Conservation (phyloP, 2,329 filamentous ascomycete genomes). For the Fusarium gaditjirri region DNA sequence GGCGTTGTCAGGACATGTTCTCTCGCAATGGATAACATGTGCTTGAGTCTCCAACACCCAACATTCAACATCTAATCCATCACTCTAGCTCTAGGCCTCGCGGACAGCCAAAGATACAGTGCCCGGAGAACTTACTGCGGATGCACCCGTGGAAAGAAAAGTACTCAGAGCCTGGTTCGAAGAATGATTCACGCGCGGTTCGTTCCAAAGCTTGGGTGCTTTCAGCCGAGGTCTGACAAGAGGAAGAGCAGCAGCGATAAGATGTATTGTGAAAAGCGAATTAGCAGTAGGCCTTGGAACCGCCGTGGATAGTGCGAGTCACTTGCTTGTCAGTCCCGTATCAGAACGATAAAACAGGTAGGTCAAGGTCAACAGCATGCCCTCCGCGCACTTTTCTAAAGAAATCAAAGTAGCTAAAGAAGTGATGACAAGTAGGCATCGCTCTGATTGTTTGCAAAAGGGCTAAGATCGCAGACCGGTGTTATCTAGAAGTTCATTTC, state of each 20-base stretch:
- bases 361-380: accelerated
- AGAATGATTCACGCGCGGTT: accelerated
- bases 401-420: accelerated
- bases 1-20: too few relatives aligned
- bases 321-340: not conserved
- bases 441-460: not conserved
- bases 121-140: accelerated
- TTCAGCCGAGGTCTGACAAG: accelerated
- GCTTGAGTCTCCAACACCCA: accelerated
- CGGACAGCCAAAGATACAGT: accelerated
- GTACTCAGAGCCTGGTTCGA: accelerated
- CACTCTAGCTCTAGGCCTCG: accelerated
- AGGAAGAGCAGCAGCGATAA: not conserved
- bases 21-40: accelerated
- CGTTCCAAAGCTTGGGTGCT: accelerated
- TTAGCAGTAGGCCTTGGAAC: not conserved
- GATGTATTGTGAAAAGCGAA: accelerated
- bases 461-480: too few relatives aligned
- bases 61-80: not conserved
- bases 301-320: not conserved
- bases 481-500: too few relatives aligned
- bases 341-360: accelerated
- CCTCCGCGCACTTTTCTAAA: accelerated
- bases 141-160: accelerated
- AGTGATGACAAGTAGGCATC: accelerated